Evolutionary conservation across 148 eudicot genomes (phyloP).

Genomic region (Nepenthes mirabilis): DNA sequence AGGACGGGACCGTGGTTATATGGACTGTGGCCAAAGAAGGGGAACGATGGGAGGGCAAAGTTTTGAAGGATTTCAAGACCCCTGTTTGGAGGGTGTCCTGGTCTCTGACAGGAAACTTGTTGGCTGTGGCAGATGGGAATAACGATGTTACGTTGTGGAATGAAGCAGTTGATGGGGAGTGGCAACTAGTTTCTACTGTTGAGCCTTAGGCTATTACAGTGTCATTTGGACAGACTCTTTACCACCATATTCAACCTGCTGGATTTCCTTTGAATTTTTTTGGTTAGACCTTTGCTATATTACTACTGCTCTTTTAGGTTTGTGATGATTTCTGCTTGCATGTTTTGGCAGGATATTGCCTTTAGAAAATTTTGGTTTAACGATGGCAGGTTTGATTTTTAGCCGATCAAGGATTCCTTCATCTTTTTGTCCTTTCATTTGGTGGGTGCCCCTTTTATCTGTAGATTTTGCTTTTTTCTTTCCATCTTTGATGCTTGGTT

Average conservation of each 20-base stretch:
- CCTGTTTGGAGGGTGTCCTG: slow-evolving; percentile 96
- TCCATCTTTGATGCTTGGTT: no score
- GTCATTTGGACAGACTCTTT: slow-evolving; percentile 4
- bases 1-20: slow-evolving; percentile 80
- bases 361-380: no score
- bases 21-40: slow-evolving; percentile 85
- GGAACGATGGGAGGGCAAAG: slow-evolving; percentile 82
- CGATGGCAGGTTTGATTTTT: no score
- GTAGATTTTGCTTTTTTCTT: no score
- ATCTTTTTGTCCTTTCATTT: no score
- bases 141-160: slow-evolving; percentile 78
- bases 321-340: no score
- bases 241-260: slow-evolving; percentile 4
- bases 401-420: no score
- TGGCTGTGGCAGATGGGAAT: slow-evolving; percentile 93
- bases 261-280: not conserved
- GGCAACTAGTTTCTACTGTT: slow-evolving; percentile 70
- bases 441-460: no score
- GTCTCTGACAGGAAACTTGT: slow-evolving; percentile 83
- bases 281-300: no score
- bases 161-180: slow-evolving; percentile 85
- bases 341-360: no score
- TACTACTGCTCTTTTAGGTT: no score
- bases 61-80: slow-evolving; percentile 67
- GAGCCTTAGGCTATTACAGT: slow-evolving; percentile 36